Conservation (phyloP, 129 eudicot genomes). For the Helianthus annuus region HanXRQr2.0-SUNRISE NC_035435.2:173906820-173907319, state of each 20-base stretch:
- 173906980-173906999: conserved; percentile 42
- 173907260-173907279: no score
- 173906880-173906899: conserved; percentile 63
- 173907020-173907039: conserved; percentile 20
- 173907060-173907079: conserved; percentile 29
- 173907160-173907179: conserved; percentile 21
- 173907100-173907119: conserved; percentile 12
- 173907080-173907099: conserved; percentile 3
- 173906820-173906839: conserved; percentile 75
- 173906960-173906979: conserved; percentile 64
- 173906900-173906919: conserved; percentile 58
- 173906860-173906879: conserved; percentile 78
- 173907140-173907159: conserved; percentile 18
- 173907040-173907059: conserved; percentile 16
- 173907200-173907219: conserved; percentile 8
- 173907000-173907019: conserved; percentile 29
- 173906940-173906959: conserved; percentile 51
- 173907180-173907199: conserved; percentile 19
- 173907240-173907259: no score
- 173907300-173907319: no score
- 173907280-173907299: no score
- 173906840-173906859: conserved; percentile 65
- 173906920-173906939: conserved; percentile 71
- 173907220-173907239: neutral
- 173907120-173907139: conserved; percentile 5